Evolutionary conservation across 2,329 filamentous ascomycete genomes (phyloP), one percentile per base, ranked within the genome.

Genomic region (Cladobotryum protrusum): DNA sequence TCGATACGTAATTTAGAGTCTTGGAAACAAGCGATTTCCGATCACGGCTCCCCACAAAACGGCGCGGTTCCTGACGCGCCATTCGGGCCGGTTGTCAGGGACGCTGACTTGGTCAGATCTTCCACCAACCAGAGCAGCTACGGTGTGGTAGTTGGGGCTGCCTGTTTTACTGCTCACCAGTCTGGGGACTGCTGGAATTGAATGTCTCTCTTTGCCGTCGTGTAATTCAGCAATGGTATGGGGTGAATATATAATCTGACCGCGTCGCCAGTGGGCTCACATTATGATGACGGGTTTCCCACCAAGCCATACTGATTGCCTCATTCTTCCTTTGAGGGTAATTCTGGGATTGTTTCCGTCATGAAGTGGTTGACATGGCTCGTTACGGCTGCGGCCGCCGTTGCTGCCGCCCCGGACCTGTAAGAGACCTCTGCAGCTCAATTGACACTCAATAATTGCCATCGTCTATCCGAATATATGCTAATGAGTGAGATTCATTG

Each of bases 31-130:
- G 24, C 24, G 24, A 29, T 29, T 29, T 29, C 24, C 24, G 24
- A 29, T 29, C 24, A 29, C 24, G 24, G 24, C 24, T 29, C 24
- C 24, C 24, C 24, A 29, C 24, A 29, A 29, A 29, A 29, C 24
- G 24, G 24, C 11, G 24, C 24, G 24, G 24, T 29, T 29, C 6
- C 24, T 29, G 24, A 29, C 39, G 39, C 12, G 15, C n/a, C 48
- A 50, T 50, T 50, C 48, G 48, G 48, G 29, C 48, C 48, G 48
- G 48, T 44, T 50, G 11, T 24, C 43, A 45, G 15, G 45, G 42
- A 37, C 37, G 29, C 46, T 40, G 46, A 35, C 32, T 45, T 47
- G 42, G n/a, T 17, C 39, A 50, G 5, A 47, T 47, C 44, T 50
- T 50, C 48, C 48, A 50, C 48, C 48, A 50, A 50, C 48, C 48